These are phyloP conservation scores for Trametes cingulata DNA, from an alignment of 768 basidiomycete species.

Conservation along the genomic window DNA sequence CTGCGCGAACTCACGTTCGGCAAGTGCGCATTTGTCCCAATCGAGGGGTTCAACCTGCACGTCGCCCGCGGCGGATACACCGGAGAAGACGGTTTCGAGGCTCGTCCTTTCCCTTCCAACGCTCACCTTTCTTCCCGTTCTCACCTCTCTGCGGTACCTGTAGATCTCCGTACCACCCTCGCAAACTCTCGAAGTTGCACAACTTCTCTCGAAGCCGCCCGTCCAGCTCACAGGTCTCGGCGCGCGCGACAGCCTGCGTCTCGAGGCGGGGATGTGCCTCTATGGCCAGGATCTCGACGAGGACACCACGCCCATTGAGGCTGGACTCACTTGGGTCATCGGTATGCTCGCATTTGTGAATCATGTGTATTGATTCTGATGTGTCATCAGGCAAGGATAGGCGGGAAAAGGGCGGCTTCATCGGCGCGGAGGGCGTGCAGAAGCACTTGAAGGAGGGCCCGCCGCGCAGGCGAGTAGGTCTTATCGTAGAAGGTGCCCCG, in stretches of 20 bases:
- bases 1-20: conserved; percentile 80
- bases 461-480: conserved; percentile 73
- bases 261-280: conserved; percentile 96
- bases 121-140: not conserved
- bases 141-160: not conserved
- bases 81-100: conserved; percentile 98
- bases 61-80: conserved; percentile 96
- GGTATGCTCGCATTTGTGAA: conserved; percentile 51
- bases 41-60: conserved; percentile 80
- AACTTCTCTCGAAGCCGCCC: conserved; percentile 56
- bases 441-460: conserved; percentile 82
- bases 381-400: conserved; percentile 79
- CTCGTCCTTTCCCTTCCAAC: conserved; percentile 30
- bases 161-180: conserved; percentile 89
- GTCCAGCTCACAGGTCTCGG: conserved; percentile 90
- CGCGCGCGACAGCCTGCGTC: conserved; percentile 88
- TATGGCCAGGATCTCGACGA: conserved; percentile 96
- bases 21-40: conserved; percentile 74
- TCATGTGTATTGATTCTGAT: no score
- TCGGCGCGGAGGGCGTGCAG: conserved; percentile 73
- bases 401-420: conserved; percentile 67
- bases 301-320: conserved; percentile 83
- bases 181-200: conserved; percentile 70
- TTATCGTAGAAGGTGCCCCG: conserved; percentile 81
- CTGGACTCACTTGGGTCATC: conserved; percentile 90